A percentile compares a stretch with the other conserved stretches of the same genome.
Conservation (phyloP, 2,329 filamentous ascomycete species). For the Ascomycota sp. region DNA sequence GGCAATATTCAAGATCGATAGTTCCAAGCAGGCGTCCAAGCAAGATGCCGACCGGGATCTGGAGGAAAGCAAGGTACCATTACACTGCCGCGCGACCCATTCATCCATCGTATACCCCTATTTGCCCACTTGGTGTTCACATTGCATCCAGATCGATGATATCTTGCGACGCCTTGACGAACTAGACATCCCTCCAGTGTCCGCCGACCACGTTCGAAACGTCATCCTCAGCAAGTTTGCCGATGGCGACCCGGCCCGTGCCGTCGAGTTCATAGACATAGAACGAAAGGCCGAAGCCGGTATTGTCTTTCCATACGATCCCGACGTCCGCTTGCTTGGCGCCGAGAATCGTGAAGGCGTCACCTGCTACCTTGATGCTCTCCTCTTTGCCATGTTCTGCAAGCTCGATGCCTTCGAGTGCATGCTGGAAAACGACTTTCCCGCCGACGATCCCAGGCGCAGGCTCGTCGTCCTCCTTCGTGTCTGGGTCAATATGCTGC, state of each 20-base stretch:
- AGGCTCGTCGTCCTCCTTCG: constrained; percentile 61
- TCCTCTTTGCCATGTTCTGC: constrained; percentile 92
- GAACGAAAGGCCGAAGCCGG: constrained; percentile 69
- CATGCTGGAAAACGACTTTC: constrained; percentile 64
- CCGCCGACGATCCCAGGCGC: constrained; percentile 43
- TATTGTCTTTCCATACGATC: constrained; percentile 54
- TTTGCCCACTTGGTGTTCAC: too few species aligned
- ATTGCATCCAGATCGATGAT: constrained; percentile 22
- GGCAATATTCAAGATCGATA: constrained; percentile 42
- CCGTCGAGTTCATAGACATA: constrained; percentile 56
- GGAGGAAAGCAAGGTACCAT: constrained; percentile 17
- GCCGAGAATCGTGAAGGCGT: constrained; percentile 71
- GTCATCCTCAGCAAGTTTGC: constrained; percentile 42
- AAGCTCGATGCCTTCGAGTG: constrained; percentile 79
- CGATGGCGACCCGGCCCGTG: constrained; percentile 49
- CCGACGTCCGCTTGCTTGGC: constrained; percentile 53
- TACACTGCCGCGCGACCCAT: neutral
- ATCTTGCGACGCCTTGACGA: constrained; percentile 19
- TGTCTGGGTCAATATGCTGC: constrained; percentile 83
- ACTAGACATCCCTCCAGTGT: constrained; percentile 23
- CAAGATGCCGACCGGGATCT: constrained; percentile 28
- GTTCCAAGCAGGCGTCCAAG: constrained; percentile 24
- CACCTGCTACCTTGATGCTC: constrained; percentile 84
- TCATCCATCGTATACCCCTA: too few species aligned
- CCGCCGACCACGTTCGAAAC: constrained; percentile 35